Conservation (phyloP, 139 green algal genomes). For the Coccomyxa sp. region DNA sequence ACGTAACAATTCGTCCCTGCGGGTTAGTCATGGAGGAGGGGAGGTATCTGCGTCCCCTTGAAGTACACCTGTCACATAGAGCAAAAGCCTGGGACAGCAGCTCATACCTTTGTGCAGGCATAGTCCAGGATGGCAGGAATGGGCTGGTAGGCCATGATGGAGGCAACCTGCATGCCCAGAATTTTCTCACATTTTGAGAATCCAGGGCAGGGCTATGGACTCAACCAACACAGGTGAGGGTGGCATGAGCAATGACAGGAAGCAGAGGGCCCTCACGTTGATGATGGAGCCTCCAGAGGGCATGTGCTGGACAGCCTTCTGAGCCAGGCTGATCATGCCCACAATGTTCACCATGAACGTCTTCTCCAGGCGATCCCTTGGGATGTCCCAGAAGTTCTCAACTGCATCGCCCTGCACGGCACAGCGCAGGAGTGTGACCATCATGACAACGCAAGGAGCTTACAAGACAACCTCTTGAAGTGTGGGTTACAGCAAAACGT, state of each 20-base stretch:
- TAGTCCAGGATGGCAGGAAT: slow-evolving; percentile 23
- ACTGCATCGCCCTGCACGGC: slow-evolving; percentile 4
- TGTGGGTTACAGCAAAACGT: too few species aligned
- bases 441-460: too few species aligned
- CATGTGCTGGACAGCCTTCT: slow-evolving; percentile 23
- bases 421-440: background rate
- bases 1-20: too few species aligned
- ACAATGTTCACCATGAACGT: slow-evolving; percentile 33
- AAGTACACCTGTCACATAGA: too few species aligned
- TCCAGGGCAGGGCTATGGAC: too few species aligned
- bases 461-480: too few species aligned
- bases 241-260: too few species aligned
- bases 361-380: slow-evolving; percentile 17
- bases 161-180: slow-evolving; percentile 13
- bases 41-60: too few species aligned
- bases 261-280: background rate
- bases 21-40: too few species aligned
- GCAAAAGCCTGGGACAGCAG: too few species aligned
- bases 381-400: slow-evolving; percentile 22
- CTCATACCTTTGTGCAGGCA: slow-evolving; percentile 21
- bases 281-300: slow-evolving; percentile 12
- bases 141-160: slow-evolving; percentile 21
- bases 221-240: too few species aligned
- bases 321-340: slow-evolving; percentile 12
- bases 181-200: too few species aligned